These are phyloP conservation scores for Mucor irregularis DNA, from an alignment of 371 early-diverging fungal genomes.

Conservation along the genomic window DNA sequence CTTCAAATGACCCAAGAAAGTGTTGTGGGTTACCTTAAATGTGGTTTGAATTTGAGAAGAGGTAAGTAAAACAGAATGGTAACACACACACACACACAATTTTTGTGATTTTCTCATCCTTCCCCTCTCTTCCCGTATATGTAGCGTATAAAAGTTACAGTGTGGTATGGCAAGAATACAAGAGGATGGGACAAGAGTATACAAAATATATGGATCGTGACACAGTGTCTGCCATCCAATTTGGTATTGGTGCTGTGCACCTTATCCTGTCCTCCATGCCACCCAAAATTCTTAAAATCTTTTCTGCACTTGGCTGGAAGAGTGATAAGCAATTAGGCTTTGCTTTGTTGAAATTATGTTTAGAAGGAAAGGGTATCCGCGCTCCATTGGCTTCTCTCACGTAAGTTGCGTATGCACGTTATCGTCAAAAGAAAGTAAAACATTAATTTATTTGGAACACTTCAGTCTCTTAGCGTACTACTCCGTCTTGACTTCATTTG, in stretches of 20 bases:
- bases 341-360: conserved; percentile 54
- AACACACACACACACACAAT: not conserved
- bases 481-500: conserved; percentile 53
- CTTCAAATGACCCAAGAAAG: conserved; percentile 63
- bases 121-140: not conserved
- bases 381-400: conserved; percentile 60
- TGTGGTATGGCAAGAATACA: conserved; percentile 54
- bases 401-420: no score
- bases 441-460: not conserved
- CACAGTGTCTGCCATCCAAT: conserved; percentile 50
- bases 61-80: conserved; percentile 33
- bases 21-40: conserved; percentile 56
- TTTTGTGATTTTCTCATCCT: not conserved
- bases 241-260: conserved; percentile 64
- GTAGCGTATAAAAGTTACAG: conserved; percentile 47
- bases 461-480: conserved; percentile 48
- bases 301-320: conserved; percentile 56
- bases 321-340: conserved; percentile 62
- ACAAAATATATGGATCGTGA: conserved; percentile 48
- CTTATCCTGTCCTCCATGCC: conserved; percentile 62
- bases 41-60: conserved; percentile 61
- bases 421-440: no score
- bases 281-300: conserved; percentile 53
- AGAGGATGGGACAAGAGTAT: conserved; percentile 50
- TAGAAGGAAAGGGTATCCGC: conserved; percentile 57